These are phyloP conservation scores for Meredithiella fracta DNA, from an alignment of 2,329 filamentous ascomycete genomes.

Conservation along the genomic window DNA sequence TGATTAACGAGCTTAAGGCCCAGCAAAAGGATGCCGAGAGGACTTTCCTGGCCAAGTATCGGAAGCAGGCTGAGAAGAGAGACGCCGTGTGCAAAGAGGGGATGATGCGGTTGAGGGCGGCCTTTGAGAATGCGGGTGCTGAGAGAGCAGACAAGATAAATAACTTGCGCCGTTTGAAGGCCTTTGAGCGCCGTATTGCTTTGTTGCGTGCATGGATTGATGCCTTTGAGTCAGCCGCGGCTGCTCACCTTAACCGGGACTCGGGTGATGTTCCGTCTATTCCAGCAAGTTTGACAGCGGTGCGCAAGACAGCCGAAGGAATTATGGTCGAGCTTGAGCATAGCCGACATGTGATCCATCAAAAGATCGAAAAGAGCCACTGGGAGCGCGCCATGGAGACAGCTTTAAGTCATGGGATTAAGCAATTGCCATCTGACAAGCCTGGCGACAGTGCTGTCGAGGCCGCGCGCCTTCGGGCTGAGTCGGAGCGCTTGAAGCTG, in stretches of 20 bases:
- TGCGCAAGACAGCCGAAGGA: constrained; percentile 77
- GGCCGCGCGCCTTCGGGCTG: constrained; percentile 52
- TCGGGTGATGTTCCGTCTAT: constrained; percentile 23
- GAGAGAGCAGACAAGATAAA: constrained; percentile 67
- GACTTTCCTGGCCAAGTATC: constrained; percentile 71
- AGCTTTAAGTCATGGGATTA: constrained; percentile 69
- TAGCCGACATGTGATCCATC: constrained; percentile 79
- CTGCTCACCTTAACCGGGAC: constrained; percentile 36
- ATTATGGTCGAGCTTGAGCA: constrained; percentile 79
- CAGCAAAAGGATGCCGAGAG: constrained; percentile 82
- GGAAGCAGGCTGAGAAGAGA: constrained; percentile 76
- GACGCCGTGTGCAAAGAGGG: constrained; percentile 62
- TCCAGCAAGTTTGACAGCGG: constrained; percentile 51
- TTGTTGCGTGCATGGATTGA: constrained; percentile 85
- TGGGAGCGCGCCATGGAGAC: constrained; percentile 84
- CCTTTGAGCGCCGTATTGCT: constrained; percentile 69
- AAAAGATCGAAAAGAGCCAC: constrained; percentile 59
- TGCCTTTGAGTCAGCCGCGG: constrained; percentile 72
- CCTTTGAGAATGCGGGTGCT: constrained; percentile 62
- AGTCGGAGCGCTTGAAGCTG: constrained; percentile 71
- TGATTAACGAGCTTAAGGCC: constrained; percentile 89
- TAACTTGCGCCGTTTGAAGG: constrained; percentile 66
- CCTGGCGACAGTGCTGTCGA: constrained; percentile 27
- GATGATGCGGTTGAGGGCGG: constrained; percentile 57
- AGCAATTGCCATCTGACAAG: constrained; percentile 52